Evolutionary conservation across 805 yeast species (phyloP), one percentile per base, ranked within the genome.

Genomic region (Candida rishiriensis): DNA sequence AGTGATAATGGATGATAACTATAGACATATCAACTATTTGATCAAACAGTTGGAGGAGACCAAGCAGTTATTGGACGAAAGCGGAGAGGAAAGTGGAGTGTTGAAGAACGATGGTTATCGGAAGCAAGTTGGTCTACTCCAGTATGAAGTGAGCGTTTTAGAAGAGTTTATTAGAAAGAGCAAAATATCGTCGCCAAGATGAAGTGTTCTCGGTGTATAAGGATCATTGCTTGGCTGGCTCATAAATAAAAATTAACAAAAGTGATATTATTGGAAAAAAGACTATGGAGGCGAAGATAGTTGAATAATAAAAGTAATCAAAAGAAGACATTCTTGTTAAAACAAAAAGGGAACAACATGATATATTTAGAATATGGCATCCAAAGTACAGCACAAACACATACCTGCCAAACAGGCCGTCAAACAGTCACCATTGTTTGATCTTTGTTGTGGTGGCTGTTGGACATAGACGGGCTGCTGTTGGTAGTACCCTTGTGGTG

Each of bases 321-420:
- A 47, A 40, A 34, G 49, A 43, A 12, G 21, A 14, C 5, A 2
- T 10, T 36, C 31, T 26, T 7, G 26, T 29, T 14, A 28, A 14
- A 33, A n/a, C 17, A 3, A 14, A 17, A 34, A 18, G 6, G 16
- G 21, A 33, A 31, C 2, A 15, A 18, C n/a, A 18, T 29, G n/a
- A n/a, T n/a, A n/a, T 30, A 3, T 26, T 57, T 62, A 76, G 50
- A 76, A 72, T 14, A 77, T 41, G 43, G 77, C 71, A 53, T 76
- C 81, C 46, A 77, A 52, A 21, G 81, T 72, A 57, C 78, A 76
- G 56, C 83, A 77, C 47, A 76, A 49, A 71, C 82, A 77, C 58
- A 76, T 44, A 18, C 76, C 79, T 17, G 76, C 80, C 37, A 77
- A 56, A 65, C 81, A 76, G 11, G 75, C 81, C 53, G 73, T 62